Base-by-base conservation (phyloP, 306 rosid species). In the Datisca glomerata region DNA sequence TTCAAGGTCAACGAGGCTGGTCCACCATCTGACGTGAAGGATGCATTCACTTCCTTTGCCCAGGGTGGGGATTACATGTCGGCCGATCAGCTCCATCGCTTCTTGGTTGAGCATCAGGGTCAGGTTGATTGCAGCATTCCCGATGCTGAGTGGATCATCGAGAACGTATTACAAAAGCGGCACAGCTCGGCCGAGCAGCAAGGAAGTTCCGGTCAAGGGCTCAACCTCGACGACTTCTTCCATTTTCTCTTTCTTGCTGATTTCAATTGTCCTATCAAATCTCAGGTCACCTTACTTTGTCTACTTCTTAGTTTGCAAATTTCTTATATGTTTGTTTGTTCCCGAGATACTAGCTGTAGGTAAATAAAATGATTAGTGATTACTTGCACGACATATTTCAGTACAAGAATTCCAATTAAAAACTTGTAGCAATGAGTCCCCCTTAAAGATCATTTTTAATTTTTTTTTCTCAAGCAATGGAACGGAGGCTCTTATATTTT, bases 11-110 rank as follows among this genome's bases (percentile, higher is more conserved):
- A 36, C 2, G 75, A 77, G 51, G 60, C 39, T n/a, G 63, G 46
- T 28, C 84, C 95, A 8, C 91, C 98, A 14, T 21, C 40, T 2
- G 96, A 82, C 60, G 78, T 86, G 45, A 59, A 45, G 55, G 61
- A 69, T 0, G 60, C 49, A 13, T 89, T 80, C 51, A 19, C 76
- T 12, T 4, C 13, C 23, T 83, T 57, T 50, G 0, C 95, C 37
- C 61, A 4, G 5, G 80, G 68, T 17, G 54, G 21, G 0, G 47
- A 65, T 3, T 18, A 2, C 37, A 57, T 89, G 70, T 65, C 83
- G 4, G 47, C 74, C 34, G 70, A 70, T 11, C 86, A 89, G 24
- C 66, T 89, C 20, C 68, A 37, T 1, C 57, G 36, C 0, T 89
- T 89, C 49, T 43, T 80, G 18, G 46, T 44, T 10, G 79, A 70